Conservation (phyloP, 2,329 filamentous ascomycete genomes). For the Cryphonectria radicalis region DNA sequence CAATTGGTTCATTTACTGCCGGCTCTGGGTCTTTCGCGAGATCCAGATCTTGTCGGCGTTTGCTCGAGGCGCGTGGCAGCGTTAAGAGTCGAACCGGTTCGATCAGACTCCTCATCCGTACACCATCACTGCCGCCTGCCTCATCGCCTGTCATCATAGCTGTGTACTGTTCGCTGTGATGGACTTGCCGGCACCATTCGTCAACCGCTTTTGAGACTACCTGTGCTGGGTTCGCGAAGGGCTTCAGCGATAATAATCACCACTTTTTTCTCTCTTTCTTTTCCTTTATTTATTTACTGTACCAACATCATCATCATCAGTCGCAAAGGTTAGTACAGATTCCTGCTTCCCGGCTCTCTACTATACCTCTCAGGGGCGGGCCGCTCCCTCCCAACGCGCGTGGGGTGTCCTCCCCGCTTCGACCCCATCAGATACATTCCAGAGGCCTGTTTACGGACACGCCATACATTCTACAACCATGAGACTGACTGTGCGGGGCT, state of each 20-base stretch:
- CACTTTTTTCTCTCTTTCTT: background rate
- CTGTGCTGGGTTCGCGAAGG: conserved; percentile 11
- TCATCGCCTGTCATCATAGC: too few species aligned
- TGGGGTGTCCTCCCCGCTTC: background rate
- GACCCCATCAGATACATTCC: background rate
- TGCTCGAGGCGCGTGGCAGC: background rate
- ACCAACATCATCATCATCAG: background rate
- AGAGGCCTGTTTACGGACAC: conserved; percentile 2
- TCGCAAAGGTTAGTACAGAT: conserved; percentile 8
- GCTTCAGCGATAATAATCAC: conserved; percentile 3
- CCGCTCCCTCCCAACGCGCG: background rate
- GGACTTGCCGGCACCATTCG: conserved; percentile 8
- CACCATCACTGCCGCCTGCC: background rate
- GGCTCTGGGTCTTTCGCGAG: background rate
- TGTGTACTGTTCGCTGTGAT: conserved; percentile 4
- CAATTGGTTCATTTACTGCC: background rate
- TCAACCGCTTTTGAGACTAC: conserved; percentile 10
- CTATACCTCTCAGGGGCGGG: background rate
- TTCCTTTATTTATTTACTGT: background rate
- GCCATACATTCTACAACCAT: background rate
- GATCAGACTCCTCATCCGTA: background rate
- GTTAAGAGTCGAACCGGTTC: background rate
- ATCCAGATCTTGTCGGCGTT: background rate
- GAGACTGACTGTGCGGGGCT: conserved; percentile 8
- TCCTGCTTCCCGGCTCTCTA: background rate